phyloP scores from a whole-genome alignment of 805 yeast genomes.

The Wickerhamiella vanderwaltii region DNA sequence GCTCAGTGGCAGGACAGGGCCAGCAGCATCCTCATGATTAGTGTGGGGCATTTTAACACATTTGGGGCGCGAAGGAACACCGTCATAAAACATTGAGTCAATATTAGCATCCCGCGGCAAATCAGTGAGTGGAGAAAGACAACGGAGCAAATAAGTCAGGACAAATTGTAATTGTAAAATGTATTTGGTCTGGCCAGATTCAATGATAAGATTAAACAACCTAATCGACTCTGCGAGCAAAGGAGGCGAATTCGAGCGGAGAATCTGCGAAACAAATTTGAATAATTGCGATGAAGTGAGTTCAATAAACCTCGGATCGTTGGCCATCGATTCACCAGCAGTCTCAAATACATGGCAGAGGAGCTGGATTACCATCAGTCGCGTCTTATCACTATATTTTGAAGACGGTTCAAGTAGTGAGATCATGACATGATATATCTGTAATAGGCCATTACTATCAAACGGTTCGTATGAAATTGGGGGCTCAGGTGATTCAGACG shows the following conservation, averaged over 20 bases:
- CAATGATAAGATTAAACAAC: conserved; percentile 57
- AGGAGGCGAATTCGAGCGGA: conserved; percentile 61
- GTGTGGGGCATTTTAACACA: conserved; percentile 41
- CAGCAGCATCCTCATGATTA: conserved; percentile 12
- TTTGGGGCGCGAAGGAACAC: conserved; percentile 30
- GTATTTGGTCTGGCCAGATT: conserved; percentile 51
- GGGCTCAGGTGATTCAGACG: conserved; percentile 10
- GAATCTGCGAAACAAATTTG: conserved; percentile 68
- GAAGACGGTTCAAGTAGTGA: conserved; percentile 65
- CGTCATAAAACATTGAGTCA: conserved; percentile 30
- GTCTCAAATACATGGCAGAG: conserved; percentile 73
- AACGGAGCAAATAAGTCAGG: conserved; percentile 29
- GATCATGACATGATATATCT: conserved; percentile 60
- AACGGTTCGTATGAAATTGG: conserved; percentile 33
- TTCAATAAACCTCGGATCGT: conserved; percentile 53
- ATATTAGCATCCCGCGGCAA: conserved; percentile 30
- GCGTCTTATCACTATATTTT: conserved; percentile 76
- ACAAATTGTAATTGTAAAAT: conserved; percentile 66
- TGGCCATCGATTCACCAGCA: conserved; percentile 49
- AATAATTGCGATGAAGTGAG: conserved; percentile 71
- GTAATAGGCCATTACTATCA: conserved; percentile 65
- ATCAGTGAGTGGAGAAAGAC: conserved; percentile 28
- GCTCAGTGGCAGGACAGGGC: conserved; percentile 10
- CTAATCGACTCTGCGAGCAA: conserved; percentile 66
- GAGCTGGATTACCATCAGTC: conserved; percentile 68